Evolutionary conservation across 176 grass and related monocot genomes (phyloP), one percentile per base, ranked within the genome.

Genomic region (Phragmites australis): DNA sequence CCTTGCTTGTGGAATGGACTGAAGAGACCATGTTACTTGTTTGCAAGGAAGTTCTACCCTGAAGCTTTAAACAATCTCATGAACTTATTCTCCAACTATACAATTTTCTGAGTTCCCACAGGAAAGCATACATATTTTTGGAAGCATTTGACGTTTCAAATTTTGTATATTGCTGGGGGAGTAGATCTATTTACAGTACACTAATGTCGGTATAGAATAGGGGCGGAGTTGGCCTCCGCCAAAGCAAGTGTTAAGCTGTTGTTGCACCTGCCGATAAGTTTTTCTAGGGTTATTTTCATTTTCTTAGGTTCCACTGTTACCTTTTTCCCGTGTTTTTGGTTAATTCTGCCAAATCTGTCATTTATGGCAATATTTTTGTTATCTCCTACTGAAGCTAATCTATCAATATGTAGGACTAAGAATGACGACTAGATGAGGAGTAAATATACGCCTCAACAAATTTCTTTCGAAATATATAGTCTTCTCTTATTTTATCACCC

Each of bases 1-100:
- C 88, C 88, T 83, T 90, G 88, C 64, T 18, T 83, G 68, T 90
- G 88, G 84, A 90, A 90, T 74, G 88, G 88, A 67, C 69, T 79
- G 31, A 83, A 86, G 84, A 81, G 89, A 74, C 83, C 88, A n/a
- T 90, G 88, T 51, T 90, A 86, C 58, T 79, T 90, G 43, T 90
- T 90, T 86, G 88, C 79, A 22, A 86, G 88, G 74, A 90, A 86
- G 57, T 90, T 90, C 77, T 86, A 83, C 17, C 88, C 88, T 40
- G 88, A 90, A 83, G 16, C 77, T 62, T 76, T 82, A 32, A 53
- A 74, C 21, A 88, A 91, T 63, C 78, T 90, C 45, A n/a, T 88
- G 77, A 61, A 73, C 30, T 40, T 91, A 57, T 91, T 90, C 84
- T 90, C 84, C 17, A 90, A 83, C 55, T 90, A 90, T 59, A 90